Evolutionary conservation across 2,329 filamentous ascomycete species (phyloP).

Genomic region (Cladosporium austrohemisphaericum): DNA sequence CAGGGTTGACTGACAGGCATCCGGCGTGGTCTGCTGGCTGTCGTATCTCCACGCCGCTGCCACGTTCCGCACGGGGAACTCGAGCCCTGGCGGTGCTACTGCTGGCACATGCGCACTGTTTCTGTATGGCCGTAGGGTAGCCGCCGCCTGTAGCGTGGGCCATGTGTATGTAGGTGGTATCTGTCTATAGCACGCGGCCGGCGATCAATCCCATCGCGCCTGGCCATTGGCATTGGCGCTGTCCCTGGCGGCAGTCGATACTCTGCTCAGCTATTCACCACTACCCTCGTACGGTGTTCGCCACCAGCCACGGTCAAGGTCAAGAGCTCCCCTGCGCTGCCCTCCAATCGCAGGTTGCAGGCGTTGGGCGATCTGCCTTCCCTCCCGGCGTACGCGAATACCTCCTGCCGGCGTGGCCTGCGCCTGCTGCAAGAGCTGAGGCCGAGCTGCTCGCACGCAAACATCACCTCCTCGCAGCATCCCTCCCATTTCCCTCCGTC

Average conservation of each 20-base stretch:
- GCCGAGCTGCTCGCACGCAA: conserved; percentile 1
- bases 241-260: no score
- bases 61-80: conserved; percentile 3
- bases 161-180: no score
- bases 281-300: no score
- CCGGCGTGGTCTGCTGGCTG: not conserved
- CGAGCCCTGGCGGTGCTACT: no score
- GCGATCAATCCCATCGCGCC: no score
- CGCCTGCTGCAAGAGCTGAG: conserved; percentile 5
- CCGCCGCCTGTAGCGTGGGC: not conserved
- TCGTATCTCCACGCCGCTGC: conserved; percentile 3
- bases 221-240: no score
- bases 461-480: no score
- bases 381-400: conserved; percentile 11
- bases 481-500: conserved; percentile 1
- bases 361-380: conserved; percentile 11
- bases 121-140: not conserved
- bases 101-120: conserved; percentile 2
- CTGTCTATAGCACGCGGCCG: no score
- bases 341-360: not conserved
- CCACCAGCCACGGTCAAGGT: no score
- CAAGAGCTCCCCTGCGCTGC: conserved; percentile 4
- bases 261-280: no score
- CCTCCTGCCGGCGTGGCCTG: not conserved
- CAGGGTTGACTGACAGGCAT: conserved; percentile 3